These are phyloP conservation scores for Colletotrichum sansevieriae DNA, from an alignment of 2,329 filamentous ascomycete genomes.

Conservation along the genomic window DNA sequence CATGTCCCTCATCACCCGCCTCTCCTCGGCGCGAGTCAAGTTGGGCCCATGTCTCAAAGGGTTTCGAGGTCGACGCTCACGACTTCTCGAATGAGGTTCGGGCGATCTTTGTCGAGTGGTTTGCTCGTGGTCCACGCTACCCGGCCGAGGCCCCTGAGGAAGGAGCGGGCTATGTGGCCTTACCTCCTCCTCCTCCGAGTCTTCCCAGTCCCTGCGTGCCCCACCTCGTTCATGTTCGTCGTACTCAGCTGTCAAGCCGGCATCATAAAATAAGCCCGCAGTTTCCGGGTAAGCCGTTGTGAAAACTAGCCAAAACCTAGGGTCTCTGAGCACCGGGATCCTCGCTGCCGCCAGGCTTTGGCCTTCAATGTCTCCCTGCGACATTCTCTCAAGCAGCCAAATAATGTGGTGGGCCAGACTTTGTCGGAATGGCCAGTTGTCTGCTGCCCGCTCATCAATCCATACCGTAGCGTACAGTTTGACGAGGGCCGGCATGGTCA, in stretches of 20 bases:
- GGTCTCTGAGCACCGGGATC: constrained; percentile 38
- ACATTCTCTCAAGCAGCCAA: constrained; percentile 53
- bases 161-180: not conserved
- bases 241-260: constrained; percentile 34
- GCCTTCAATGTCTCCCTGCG: constrained; percentile 39
- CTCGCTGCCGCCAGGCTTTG: constrained; percentile 40
- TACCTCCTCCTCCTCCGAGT: not conserved
- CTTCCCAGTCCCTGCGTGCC: not conserved
- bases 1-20: not conserved
- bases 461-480: constrained; percentile 53
- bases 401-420: constrained; percentile 49
- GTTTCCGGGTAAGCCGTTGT: constrained; percentile 27
- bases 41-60: not conserved
- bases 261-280: constrained; percentile 38
- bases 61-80: not conserved
- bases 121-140: not conserved
- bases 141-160: not conserved
- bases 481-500: constrained; percentile 52
- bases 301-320: constrained; percentile 45
- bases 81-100: not conserved
- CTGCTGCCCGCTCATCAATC: constrained; percentile 41
- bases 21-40: constrained; percentile 15
- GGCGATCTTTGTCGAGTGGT: not conserved
- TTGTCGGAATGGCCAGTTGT: constrained; percentile 33
- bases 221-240: not conserved